These are phyloP conservation scores for Oenanthe sinensis DNA, from an alignment of 129 eudicot genomes.

Conservation along the genomic window DNA sequence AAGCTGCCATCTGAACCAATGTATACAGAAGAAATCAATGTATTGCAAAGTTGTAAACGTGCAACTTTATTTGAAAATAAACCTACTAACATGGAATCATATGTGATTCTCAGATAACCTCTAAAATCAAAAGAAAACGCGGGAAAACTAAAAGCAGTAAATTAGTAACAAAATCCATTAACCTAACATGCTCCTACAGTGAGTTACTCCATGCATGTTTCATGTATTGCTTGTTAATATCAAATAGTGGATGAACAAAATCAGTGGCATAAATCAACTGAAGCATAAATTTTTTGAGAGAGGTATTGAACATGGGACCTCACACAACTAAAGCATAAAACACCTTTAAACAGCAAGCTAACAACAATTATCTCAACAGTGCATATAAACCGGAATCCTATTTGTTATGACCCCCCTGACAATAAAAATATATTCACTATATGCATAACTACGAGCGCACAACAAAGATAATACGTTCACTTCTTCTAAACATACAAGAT, in stretches of 20 bases:
- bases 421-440: background rate
- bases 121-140: background rate
- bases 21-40: background rate
- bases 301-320: background rate
- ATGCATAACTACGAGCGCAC: background rate
- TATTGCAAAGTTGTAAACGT: background rate
- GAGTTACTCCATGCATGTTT: background rate
- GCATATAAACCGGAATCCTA: too few species aligned
- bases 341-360: background rate
- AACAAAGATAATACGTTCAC: background rate
- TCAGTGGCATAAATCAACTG: background rate
- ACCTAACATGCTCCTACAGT: background rate
- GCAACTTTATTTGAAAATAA: background rate
- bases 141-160: background rate
- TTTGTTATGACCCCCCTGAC: background rate
- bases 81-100: background rate
- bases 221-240: background rate
- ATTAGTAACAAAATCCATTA: background rate
- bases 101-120: background rate
- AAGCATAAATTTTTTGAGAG: too few species aligned
- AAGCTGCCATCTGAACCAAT: slow-evolving; percentile 52
- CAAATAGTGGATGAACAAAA: background rate
- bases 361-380: too few species aligned
- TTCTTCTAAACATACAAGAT: background rate
- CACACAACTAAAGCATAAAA: background rate